These are phyloP conservation scores for Fusarium begoniae DNA, from an alignment of 2,329 filamentous ascomycete species.

Conservation along the genomic window DNA sequence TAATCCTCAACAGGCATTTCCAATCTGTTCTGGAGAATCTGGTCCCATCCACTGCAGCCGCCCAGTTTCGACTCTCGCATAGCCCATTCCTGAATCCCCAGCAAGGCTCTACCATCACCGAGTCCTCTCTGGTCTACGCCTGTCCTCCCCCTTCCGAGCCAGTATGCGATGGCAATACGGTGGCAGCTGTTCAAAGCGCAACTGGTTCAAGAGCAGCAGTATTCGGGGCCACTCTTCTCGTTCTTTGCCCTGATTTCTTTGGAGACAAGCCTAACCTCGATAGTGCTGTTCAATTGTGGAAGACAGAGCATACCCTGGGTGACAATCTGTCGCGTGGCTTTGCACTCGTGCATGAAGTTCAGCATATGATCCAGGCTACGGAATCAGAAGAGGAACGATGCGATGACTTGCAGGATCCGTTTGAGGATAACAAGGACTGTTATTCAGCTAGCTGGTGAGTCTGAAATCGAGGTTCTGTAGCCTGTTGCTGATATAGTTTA, in stretches of 20 bases:
- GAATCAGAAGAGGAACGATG: neutral
- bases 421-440: neutral
- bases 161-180: neutral
- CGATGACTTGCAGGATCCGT: neutral
- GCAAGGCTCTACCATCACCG: neutral
- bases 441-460: neutral
- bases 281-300: neutral
- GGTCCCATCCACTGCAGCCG: neutral
- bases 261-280: neutral
- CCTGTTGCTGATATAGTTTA: accelerated
- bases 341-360: neutral
- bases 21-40: neutral
- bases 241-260: neutral
- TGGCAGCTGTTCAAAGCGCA: neutral
- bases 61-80: neutral
- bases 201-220: neutral
- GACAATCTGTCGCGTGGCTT: neutral
- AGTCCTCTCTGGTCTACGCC: neutral
- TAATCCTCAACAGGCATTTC: neutral
- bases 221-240: neutral
- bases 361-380: neutral
- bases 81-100: neutral
- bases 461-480: accelerated
- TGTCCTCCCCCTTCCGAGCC: neutral
- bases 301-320: neutral